Evolutionary conservation across 768 basidiomycete species (phyloP).

Genomic region (Serpula lacrymans): DNA sequence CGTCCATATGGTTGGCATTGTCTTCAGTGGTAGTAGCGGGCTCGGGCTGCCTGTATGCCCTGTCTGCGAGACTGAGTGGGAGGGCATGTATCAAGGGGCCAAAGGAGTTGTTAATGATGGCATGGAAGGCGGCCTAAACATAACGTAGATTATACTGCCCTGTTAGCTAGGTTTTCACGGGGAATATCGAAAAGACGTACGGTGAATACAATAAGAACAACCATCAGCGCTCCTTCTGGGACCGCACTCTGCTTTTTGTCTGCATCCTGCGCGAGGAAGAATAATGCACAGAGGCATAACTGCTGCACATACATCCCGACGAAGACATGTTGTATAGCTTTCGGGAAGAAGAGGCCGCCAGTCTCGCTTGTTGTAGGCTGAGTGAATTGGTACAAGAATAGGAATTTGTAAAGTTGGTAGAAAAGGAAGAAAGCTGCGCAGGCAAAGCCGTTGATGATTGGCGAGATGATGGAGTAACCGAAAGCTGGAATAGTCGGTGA

Average conservation of each 20-base stretch:
- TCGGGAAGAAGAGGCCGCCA: conserved; percentile 94
- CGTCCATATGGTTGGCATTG: neutral
- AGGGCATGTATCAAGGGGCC: conserved; percentile 71
- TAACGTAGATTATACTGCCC: neutral
- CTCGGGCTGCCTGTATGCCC: conserved; percentile 43
- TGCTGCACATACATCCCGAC: conserved; percentile 93
- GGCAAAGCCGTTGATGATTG: conserved; percentile 90
- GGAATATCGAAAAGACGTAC: conserved; percentile 38
- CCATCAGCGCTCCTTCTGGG: conserved; percentile 77
- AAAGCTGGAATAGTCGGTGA: conserved; percentile 40
- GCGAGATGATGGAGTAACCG: conserved; percentile 86
- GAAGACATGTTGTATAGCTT: conserved; percentile 89
- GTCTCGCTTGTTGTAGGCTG: conserved; percentile 72
- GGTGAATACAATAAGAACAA: conserved; percentile 81
- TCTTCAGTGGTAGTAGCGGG: neutral
- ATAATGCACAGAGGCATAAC: conserved; percentile 78
- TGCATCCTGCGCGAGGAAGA: conserved; percentile 77
- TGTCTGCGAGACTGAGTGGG: conserved; percentile 76
- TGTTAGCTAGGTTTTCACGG: neutral
- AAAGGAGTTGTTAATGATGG: conserved; percentile 75
- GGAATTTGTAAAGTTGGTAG: conserved; percentile 82
- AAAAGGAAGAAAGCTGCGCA: conserved; percentile 79
- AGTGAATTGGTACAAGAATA: conserved; percentile 78
- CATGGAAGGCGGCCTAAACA: conserved; percentile 63
- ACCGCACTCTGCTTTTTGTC: conserved; percentile 53